These are phyloP conservation scores for sunflower (Helianthus annuus) DNA, from an alignment of 129 eudicot genomes.

Conservation along the genomic window HanXRQr2.0-SUNRISE NC_035445.2:135508481-135508980, in stretches of 20 bases:
- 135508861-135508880: conserved; percentile 23
- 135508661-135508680: conserved; percentile 65
- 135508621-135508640: conserved; percentile 62
- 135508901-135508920: conserved; percentile 19
- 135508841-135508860: conserved; percentile 9
- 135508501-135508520: too few species aligned
- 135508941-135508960: background rate
- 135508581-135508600: conserved; percentile 80
- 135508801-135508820: background rate
- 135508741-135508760: background rate
- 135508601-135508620: conserved; percentile 49
- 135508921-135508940: conserved; percentile 4
- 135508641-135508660: conserved; percentile 81
- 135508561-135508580: too few species aligned
- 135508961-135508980: too few species aligned
- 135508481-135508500: too few species aligned
- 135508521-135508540: too few species aligned
- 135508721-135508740: conserved; percentile 16
- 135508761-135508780: background rate
- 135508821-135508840: conserved; percentile 40
- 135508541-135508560: too few species aligned
- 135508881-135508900: conserved; percentile 17
- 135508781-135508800: background rate
- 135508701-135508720: background rate
- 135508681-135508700: conserved; percentile 8